Percentiles rank a stretch among this genome's conserved stretches.
Evolutionary conservation across 1,284 basidiomycete species (phyloP).

Genomic region (Ustilago trichophora): DNA sequence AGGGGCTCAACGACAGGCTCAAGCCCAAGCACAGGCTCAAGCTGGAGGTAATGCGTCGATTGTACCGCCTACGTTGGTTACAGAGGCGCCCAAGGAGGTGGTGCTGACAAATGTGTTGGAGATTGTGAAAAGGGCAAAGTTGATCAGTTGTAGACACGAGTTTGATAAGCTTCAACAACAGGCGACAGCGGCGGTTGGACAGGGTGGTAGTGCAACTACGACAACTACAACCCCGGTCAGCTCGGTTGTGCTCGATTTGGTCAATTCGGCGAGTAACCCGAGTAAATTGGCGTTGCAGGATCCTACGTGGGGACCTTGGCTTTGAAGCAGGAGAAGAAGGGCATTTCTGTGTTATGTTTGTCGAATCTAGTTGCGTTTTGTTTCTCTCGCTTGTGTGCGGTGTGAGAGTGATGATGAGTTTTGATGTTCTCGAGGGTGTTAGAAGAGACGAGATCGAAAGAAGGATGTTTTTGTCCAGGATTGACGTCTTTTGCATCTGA

Average conservation of each 20-base stretch:
- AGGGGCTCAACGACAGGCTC: constrained; percentile 53
- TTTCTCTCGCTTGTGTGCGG: no score
- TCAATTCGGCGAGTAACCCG: constrained; percentile 73
- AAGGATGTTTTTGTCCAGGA: no score
- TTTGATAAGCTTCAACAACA: constrained; percentile 71
- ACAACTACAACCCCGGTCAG: constrained; percentile 66
- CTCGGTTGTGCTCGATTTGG: constrained; percentile 84
- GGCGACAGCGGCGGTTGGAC: not conserved
- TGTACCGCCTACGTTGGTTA: constrained; percentile 7
- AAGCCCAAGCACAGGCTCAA: constrained; percentile 22
- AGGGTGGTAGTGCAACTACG: no score
- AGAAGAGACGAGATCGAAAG: no score
- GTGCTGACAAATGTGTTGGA: constrained; percentile 80
- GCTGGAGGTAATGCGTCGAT: not conserved
- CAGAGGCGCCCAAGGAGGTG: constrained; percentile 71
- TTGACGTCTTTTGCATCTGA: no score
- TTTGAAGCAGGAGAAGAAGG: constrained; percentile 4
- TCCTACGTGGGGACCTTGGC: constrained; percentile 45
- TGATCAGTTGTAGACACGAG: constrained; percentile 83
- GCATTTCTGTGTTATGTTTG: no score
- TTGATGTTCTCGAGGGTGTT: no score
- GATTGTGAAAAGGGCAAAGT: constrained; percentile 84
- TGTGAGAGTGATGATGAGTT: no score
- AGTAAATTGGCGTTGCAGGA: constrained; percentile 71
- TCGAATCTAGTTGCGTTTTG: no score